These are phyloP conservation scores for Amanita pseudoporphyria DNA, from an alignment of 768 basidiomycete species.

Conservation along the genomic window DNA sequence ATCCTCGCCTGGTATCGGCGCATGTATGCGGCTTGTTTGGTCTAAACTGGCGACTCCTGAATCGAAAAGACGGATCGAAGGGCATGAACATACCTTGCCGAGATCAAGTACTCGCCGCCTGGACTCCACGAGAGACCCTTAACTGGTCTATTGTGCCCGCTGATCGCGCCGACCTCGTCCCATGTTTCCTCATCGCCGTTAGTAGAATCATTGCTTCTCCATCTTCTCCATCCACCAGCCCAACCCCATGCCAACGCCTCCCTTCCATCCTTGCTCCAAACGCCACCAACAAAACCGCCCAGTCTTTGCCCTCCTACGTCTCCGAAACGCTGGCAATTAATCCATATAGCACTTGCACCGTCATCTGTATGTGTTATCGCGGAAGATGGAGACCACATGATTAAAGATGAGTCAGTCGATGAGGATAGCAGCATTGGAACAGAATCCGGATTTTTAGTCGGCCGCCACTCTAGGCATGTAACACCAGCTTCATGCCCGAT, in stretches of 20 bases:
- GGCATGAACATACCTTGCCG: slow-evolving; percentile 49
- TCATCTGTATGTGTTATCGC: slow-evolving; percentile 25
- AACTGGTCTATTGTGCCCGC: slow-evolving; percentile 79
- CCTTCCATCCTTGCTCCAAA: slow-evolving; percentile 59
- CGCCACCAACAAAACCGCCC: slow-evolving; percentile 86
- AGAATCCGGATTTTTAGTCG: slow-evolving; percentile 19
- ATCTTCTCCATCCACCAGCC: slow-evolving; percentile 91
- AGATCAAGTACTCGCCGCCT: slow-evolving; percentile 75
- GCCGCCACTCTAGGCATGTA: slow-evolving; percentile 82
- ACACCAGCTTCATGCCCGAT: slow-evolving; percentile 94
- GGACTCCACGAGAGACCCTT: slow-evolving; percentile 84
- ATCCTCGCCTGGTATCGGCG: slow-evolving; percentile 26
- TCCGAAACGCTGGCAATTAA: slow-evolving; percentile 85
- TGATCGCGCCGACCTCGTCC: slow-evolving; percentile 69
- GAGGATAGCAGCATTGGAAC: slow-evolving; percentile 71
- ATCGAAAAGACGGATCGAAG: background rate
- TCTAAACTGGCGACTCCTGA: slow-evolving; percentile 48
- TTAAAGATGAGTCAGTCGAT: slow-evolving; percentile 91
- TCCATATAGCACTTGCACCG: slow-evolving; percentile 67
- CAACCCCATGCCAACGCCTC: slow-evolving; percentile 85
- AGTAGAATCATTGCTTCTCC: slow-evolving; percentile 36
- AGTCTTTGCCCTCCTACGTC: slow-evolving; percentile 87
- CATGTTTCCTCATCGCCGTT: slow-evolving; percentile 39
- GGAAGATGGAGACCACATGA: slow-evolving; percentile 82
- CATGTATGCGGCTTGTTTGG: slow-evolving; percentile 89